These are phyloP conservation scores for Bipolaris oryzae DNA, from an alignment of 2,329 filamentous ascomycete genomes.

Conservation along the genomic window DNA sequence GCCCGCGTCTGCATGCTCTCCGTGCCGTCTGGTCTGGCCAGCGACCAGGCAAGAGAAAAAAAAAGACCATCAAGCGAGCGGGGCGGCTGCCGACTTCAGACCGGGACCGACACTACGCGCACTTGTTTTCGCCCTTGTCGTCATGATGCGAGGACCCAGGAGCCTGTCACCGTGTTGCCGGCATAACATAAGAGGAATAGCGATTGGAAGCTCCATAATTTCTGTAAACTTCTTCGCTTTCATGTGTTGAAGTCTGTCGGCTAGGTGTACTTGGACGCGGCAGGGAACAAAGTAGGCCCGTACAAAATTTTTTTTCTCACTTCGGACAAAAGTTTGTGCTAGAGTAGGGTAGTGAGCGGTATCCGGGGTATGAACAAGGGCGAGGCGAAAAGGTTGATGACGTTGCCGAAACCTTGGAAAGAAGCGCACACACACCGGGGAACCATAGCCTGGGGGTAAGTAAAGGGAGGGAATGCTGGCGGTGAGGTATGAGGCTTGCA, in stretches of 20 bases:
- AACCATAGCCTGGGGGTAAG: slow-evolving; percentile 23
- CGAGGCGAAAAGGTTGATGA: slow-evolving; percentile 1
- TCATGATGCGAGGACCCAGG: slow-evolving; percentile 45
- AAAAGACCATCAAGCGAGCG: slow-evolving; percentile 17
- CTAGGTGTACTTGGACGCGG: slow-evolving; percentile 20
- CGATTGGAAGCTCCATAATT: slow-evolving; percentile 10
- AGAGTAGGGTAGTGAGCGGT: too few species aligned
- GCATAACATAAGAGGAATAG: slow-evolving; percentile 23
- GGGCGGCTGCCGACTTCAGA: slow-evolving; percentile 29
- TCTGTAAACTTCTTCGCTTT: not conserved
- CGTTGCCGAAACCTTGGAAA: slow-evolving; percentile 11
- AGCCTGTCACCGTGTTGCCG: slow-evolving; percentile 31
- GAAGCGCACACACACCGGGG: slow-evolving; percentile 12
- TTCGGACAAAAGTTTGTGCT: too few species aligned
- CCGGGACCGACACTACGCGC: slow-evolving; percentile 23
- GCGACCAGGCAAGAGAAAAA: slow-evolving; percentile 10
- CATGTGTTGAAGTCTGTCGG: not conserved
- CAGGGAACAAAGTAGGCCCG: slow-evolving; percentile 16
- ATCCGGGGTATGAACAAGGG: not conserved
- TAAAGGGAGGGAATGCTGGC: slow-evolving; percentile 29
- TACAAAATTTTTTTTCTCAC: not conserved
- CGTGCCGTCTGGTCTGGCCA: slow-evolving; percentile 29
- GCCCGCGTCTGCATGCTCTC: slow-evolving; percentile 32
- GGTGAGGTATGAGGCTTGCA: slow-evolving; percentile 33
- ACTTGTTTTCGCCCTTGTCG: slow-evolving; percentile 27